Evolutionary conservation across 805 yeast species (phyloP).

Genomic region (Cyberlindnera veronae): DNA sequence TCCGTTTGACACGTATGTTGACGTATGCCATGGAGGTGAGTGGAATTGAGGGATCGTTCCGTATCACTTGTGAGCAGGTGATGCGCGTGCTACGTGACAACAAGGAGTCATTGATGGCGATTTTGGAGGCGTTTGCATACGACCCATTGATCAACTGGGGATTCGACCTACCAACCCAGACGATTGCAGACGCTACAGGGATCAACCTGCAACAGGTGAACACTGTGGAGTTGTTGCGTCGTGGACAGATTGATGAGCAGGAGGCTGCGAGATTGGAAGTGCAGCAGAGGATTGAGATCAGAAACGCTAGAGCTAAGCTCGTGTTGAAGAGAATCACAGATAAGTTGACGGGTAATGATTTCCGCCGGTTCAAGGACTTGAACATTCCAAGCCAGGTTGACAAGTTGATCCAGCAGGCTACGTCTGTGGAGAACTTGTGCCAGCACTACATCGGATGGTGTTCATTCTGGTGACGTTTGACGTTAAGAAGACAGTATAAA

Average conservation of each 20-base stretch:
- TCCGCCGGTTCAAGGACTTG: conserved; percentile 64
- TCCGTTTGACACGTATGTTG: conserved; percentile 93
- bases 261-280: conserved; percentile 70
- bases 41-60: conserved; percentile 95
- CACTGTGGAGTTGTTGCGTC: conserved; percentile 65
- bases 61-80: conserved; percentile 95
- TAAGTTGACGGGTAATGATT: conserved; percentile 91
- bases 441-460: conserved; percentile 99
- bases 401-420: conserved; percentile 90
- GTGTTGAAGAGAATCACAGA: conserved; percentile 89
- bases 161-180: conserved; percentile 83
- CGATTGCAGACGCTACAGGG: conserved; percentile 71
- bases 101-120: conserved; percentile 96
- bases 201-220: conserved; percentile 63
- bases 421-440: conserved; percentile 91
- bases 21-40: conserved; percentile 99
- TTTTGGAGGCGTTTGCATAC: conserved; percentile 95
- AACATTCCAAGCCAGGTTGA: conserved; percentile 91
- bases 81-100: conserved; percentile 93
- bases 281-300: conserved; percentile 64
- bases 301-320: conserved; percentile 87
- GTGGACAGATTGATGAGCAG: conserved; percentile 71
- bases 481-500: background rate
- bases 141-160: conserved; percentile 99
- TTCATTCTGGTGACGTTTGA: conserved; percentile 74